These are phyloP conservation scores for Chrysoporthe deuterocubensis DNA, from an alignment of 2,329 filamentous ascomycete genomes.

Conservation along the genomic window DNA sequence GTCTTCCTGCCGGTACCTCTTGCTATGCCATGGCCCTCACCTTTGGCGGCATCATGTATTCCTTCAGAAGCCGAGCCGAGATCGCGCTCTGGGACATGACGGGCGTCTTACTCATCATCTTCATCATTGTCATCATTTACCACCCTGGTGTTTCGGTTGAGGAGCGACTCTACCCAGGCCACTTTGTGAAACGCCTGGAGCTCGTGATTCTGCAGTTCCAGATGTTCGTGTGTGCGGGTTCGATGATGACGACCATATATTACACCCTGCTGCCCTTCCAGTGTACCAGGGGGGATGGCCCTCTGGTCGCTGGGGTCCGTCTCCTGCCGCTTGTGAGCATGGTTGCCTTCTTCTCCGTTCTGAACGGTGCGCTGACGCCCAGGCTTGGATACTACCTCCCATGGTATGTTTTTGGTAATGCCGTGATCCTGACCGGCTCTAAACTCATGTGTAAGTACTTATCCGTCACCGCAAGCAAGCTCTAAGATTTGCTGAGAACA, in stretches of 20 bases:
- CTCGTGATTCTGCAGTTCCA: slow-evolving; percentile 31
- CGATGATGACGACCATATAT: slow-evolving; percentile 39
- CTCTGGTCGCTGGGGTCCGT: slow-evolving; percentile 44
- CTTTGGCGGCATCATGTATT: slow-evolving; percentile 52
- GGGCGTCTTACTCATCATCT: slow-evolving; percentile 45
- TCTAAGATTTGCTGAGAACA: too few relatives aligned
- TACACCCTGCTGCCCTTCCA: slow-evolving; percentile 23
- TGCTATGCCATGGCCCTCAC: slow-evolving; percentile 50
- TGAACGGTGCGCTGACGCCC: slow-evolving; percentile 42
- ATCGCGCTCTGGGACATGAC: slow-evolving; percentile 51
- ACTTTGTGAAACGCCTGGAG: slow-evolving; percentile 39
- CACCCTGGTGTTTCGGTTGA: slow-evolving; percentile 43
- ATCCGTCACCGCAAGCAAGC: too few relatives aligned
- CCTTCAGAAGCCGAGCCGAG: slow-evolving; percentile 47
- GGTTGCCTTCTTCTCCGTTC: slow-evolving; percentile 39
- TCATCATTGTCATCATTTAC: slow-evolving; percentile 45
- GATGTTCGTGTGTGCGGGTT: slow-evolving; percentile 30
- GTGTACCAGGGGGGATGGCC: slow-evolving; percentile 37
- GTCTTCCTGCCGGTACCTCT: neutral
- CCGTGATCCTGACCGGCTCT: slow-evolving; percentile 39
- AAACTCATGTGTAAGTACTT: slow-evolving; percentile 38
- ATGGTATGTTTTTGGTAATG: slow-evolving; percentile 43
- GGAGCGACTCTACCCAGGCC: slow-evolving; percentile 44
- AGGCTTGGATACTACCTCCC: slow-evolving; percentile 41
- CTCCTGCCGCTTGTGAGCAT: slow-evolving; percentile 46